These are phyloP conservation scores for Colletotrichum brevisporum DNA, from an alignment of 2,329 filamentous ascomycete species.

Conservation along the genomic window DNA sequence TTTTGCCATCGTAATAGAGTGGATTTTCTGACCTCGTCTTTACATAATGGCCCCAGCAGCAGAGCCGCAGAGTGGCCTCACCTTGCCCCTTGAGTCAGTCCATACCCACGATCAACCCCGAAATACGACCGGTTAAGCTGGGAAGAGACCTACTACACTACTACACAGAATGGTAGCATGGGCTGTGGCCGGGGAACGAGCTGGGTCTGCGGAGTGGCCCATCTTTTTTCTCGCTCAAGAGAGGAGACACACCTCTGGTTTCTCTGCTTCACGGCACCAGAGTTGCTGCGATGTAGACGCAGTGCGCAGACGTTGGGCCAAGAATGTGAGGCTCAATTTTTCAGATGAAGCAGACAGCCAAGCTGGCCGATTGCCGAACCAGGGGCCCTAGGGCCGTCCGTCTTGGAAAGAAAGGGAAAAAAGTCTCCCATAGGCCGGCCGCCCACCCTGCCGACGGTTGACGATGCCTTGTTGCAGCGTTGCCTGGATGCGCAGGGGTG, in stretches of 20 bases:
- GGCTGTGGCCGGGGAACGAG: not conserved
- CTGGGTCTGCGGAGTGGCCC: not conserved
- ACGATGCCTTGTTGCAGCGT: slow-evolving; percentile 11
- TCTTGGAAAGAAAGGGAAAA: not conserved
- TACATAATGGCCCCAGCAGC: slow-evolving; percentile 37
- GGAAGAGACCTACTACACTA: slow-evolving; percentile 10
- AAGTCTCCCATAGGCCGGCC: slow-evolving; percentile 20
- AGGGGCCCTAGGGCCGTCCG: slow-evolving; percentile 26
- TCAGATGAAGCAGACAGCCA: slow-evolving; percentile 22
- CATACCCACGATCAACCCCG: slow-evolving; percentile 33
- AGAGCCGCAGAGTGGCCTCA: slow-evolving; percentile 40
- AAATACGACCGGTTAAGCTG: slow-evolving; percentile 38
- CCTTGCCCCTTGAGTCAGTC: slow-evolving; percentile 37
- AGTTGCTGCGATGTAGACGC: too few relatives aligned
- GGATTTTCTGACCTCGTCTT: slow-evolving; percentile 37
- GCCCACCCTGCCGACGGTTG: not conserved
- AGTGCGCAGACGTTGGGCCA: slow-evolving; percentile 35
- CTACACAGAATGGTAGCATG: not conserved
- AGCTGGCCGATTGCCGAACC: slow-evolving; percentile 32
- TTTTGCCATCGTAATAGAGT: slow-evolving; percentile 40
- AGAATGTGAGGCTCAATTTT: slow-evolving; percentile 36
- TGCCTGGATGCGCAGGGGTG: slow-evolving; percentile 17
- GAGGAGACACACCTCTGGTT: not conserved
- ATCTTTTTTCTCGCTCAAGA: not conserved
- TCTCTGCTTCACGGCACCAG: too few relatives aligned